Percentiles rank a stretch among this genome's conserved stretches.
Conservation (phyloP, 164 flowering plant genomes). For the Umbilicus rupestris region DNA sequence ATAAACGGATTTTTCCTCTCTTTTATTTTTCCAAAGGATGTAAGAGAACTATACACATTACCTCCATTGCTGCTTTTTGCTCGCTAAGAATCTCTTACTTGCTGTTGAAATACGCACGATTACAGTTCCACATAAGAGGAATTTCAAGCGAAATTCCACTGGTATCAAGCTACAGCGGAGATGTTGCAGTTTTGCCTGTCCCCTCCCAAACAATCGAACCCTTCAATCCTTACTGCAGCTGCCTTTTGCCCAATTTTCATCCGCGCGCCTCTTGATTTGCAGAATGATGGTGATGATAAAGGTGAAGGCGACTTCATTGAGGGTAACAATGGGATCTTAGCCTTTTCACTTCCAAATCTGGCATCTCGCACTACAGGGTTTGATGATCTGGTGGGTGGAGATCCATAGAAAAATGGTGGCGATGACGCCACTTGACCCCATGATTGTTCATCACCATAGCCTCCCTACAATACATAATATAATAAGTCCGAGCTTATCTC, state of each 20-base stretch:
- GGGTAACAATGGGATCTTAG: conserved; percentile 18
- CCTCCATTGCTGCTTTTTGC: neutral
- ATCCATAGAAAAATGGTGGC: conserved; percentile 56
- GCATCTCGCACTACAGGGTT: conserved; percentile 64
- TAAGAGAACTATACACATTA: neutral
- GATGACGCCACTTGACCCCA: conserved; percentile 27
- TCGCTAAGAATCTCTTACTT: neutral
- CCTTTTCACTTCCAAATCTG: conserved; percentile 43
- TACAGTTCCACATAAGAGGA: neutral
- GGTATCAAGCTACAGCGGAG: conserved; percentile 56
- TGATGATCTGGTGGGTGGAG: conserved; percentile 63
- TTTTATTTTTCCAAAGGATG: neutral
- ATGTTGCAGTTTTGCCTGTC: conserved; percentile 44
- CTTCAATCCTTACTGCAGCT: conserved; percentile 71
- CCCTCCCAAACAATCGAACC: conserved; percentile 57
- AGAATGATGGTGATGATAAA: conserved; percentile 34
- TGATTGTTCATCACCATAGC: conserved; percentile 18
- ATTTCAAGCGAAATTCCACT: neutral
- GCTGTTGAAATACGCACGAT: neutral
- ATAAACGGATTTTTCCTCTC: neutral
- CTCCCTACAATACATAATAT: neutral
- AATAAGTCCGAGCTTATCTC: neutral
- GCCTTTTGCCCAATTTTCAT: conserved; percentile 61
- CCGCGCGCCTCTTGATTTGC: conserved; percentile 47
- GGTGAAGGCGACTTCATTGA: conserved; percentile 21